Base-by-base conservation (phyloP, 129 eudicot genomes). In the Artemisia argyi region DNA sequence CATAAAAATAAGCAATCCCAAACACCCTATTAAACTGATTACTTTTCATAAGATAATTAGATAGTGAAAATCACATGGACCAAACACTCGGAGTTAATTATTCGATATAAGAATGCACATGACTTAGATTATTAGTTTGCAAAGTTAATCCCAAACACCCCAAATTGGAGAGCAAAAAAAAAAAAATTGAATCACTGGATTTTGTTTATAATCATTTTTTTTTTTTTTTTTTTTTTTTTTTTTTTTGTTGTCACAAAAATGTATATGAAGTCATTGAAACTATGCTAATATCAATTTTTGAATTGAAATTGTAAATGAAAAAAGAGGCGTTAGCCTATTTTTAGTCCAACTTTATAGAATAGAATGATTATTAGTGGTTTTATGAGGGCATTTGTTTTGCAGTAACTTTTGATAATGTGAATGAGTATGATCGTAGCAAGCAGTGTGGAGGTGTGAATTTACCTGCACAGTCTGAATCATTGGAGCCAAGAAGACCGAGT, bases 401-500 rank as follows among this genome's bases (percentile, higher is more conserved):
- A 85, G 85, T 78, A 24, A 32, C 79, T 50, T 79, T 73, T 61
- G 93, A 81, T 30, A 72, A 66, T 26, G 64, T 54, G 58, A 78
- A 67, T 11, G 85, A 65, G 58, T 55, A 59, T 61, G 81, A 61
- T 32, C 66, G 17, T 66, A 68, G 42, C 72, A 76, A 77, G 68
- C 62, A 55, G 46, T 75, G 63, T 60, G 68, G 76, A 51, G 39
- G 58, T 80, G 30, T 44, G 17, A 73, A 48, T 69, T 73, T 61
- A 50, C 73, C 76, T 57, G 13, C 11, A 6, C 5, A 66, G 24
- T 69, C 73, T 15, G 79, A 76, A 46, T 47, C 78, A 54, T 46
- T 32, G 52, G 67, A 73, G 54, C 76, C 78, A 69, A 28, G 69
- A 65, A 74, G 93, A 74, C 77, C 71, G 39, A 88, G 90, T 62